These are phyloP conservation scores for Chrysopogon serrulatus DNA, from an alignment of 176 grass and related monocot species.

Conservation along the genomic window DNA sequence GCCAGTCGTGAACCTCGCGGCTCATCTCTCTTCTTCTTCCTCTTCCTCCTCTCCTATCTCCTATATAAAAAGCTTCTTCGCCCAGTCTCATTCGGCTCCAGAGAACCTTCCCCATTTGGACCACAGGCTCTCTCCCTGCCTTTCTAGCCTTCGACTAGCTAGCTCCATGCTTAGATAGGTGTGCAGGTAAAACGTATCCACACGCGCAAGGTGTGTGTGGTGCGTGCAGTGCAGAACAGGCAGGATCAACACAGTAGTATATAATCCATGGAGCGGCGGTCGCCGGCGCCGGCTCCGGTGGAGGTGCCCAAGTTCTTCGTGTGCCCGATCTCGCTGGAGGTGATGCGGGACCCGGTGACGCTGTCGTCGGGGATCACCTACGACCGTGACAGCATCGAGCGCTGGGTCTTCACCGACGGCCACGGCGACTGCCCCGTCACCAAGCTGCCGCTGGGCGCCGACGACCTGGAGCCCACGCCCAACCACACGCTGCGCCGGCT, in stretches of 20 bases:
- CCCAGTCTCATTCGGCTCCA: slow-evolving; percentile 19
- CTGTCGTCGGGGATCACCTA: slow-evolving; percentile 89
- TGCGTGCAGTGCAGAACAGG: not conserved
- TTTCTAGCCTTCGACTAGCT: not conserved
- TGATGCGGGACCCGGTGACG: slow-evolving; percentile 83
- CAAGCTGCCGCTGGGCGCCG: slow-evolving; percentile 42
- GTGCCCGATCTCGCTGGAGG: slow-evolving; percentile 83
- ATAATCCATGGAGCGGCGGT: slow-evolving; percentile 3
- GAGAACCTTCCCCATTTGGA: slow-evolving; percentile 16
- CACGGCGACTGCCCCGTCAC: slow-evolving; percentile 69
- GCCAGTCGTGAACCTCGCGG: slow-evolving; percentile 22
- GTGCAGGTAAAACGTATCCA: not conserved
- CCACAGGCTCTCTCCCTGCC: not conserved
- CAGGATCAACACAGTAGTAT: not conserved
- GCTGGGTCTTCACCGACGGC: slow-evolving; percentile 72
- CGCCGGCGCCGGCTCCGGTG: slow-evolving; percentile 13
- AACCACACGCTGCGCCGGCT: too few relatives aligned
- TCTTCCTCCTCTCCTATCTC: too few relatives aligned
- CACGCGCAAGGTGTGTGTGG: not conserved
- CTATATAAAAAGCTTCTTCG: not conserved
- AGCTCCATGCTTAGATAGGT: not conserved
- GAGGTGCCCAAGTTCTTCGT: slow-evolving; percentile 72
- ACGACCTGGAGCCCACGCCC: slow-evolving; percentile 64
- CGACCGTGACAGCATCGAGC: slow-evolving; percentile 79
- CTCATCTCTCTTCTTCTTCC: not conserved